A percentile compares a stretch with the other conserved stretches of the same genome.
Conservation (phyloP, 208 protist genomes). For the Jaenimonas drosophilae region DNA sequence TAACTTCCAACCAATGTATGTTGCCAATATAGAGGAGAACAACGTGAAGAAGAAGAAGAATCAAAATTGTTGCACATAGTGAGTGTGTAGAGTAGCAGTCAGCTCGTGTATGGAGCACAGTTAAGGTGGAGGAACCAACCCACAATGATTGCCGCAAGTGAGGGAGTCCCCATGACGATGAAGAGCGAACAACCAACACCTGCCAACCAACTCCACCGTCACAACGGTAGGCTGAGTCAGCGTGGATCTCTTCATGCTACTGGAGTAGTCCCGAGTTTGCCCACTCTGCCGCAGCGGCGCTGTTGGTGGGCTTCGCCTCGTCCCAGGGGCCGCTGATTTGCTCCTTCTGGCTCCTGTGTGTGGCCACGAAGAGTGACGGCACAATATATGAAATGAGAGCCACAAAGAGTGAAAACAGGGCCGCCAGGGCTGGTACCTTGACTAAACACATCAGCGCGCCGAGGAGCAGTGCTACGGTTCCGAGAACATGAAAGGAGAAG, state of each 20-base stretch:
- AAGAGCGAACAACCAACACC: background rate
- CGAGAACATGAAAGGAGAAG: conserved; percentile 43
- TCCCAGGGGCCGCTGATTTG: conserved; percentile 91
- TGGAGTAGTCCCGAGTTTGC: conserved; percentile 70
- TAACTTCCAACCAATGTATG: no score
- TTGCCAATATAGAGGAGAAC: no score
- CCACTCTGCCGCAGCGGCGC: conserved; percentile 84
- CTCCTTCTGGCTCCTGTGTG: conserved; percentile 71
- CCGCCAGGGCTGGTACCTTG: conserved; percentile 41
- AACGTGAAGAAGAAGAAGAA: no score
- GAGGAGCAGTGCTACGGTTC: conserved; percentile 57
- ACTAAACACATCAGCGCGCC: conserved; percentile 38
- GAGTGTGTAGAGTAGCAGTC: no score
- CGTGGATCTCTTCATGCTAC: conserved; percentile 4
- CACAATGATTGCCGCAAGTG: no score
- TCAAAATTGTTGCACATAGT: background rate
- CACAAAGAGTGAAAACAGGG: conserved; percentile 41
- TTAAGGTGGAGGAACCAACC: no score
- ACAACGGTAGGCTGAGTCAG: no score
- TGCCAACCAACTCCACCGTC: no score
- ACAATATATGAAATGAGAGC: conserved; percentile 59
- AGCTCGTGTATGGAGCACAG: no score
- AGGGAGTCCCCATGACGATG: no score
- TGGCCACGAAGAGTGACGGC: conserved; percentile 62
- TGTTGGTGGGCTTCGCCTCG: conserved; percentile 89